phyloP scores from a whole-genome alignment of 768 basidiomycete species.

The Suillus bovinus region DNA sequence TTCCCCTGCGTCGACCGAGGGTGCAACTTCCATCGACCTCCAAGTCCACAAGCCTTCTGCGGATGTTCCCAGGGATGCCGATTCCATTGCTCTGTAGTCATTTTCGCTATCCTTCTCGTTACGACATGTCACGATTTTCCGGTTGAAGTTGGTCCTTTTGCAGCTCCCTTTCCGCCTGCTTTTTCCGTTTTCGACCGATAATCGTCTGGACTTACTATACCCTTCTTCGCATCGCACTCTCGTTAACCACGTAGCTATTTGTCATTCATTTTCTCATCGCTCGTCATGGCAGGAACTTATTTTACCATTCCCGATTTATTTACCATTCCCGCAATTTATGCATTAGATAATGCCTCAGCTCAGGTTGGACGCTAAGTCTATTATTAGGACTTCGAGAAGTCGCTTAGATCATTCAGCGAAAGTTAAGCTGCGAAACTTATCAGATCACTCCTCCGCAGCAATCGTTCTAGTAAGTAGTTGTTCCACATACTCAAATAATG shows the following conservation, averaged over 20 bases:
- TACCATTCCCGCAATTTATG: constrained; percentile 1
- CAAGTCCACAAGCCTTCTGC: constrained; percentile 5
- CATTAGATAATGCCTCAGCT: not conserved
- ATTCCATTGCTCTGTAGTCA: not conserved
- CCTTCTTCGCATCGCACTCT: not conserved
- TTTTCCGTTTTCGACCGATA: not conserved
- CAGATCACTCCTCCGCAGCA: not conserved
- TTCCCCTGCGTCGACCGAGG: constrained; percentile 34
- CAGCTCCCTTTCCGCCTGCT: not conserved
- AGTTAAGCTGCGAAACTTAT: too few relatives aligned
- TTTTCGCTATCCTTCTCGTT: not conserved
- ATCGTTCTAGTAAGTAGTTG: not conserved
- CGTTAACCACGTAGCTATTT: not conserved
- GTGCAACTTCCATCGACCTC: constrained; percentile 14
- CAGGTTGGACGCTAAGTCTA: not conserved
- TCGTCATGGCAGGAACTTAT: not conserved
- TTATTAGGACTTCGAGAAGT: not conserved
- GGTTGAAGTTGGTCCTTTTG: not conserved
- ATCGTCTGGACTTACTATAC: not conserved
- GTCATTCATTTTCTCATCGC: not conserved
- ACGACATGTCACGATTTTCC: not conserved
- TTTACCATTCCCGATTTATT: not conserved
- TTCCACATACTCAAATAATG: not conserved
- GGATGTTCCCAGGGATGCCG: constrained; percentile 5
- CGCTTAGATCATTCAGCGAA: not conserved